phyloP scores from a whole-genome alignment of 805 yeast genomes.

The Barnettozyma vustinii region DNA sequence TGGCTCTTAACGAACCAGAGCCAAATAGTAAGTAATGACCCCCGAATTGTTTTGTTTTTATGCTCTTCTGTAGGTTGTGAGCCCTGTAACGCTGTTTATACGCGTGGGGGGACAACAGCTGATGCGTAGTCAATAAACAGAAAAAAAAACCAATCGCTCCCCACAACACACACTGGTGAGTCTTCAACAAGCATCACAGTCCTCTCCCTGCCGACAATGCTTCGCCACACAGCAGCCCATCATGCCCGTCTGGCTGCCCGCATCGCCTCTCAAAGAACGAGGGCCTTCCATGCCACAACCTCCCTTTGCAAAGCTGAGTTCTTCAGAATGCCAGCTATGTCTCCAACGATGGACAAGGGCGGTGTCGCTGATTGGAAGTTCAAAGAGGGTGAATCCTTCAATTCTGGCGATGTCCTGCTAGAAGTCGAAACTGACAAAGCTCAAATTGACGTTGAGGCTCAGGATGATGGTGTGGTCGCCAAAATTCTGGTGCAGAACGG shows the following conservation, averaged over 20 bases:
- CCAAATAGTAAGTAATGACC: neutral
- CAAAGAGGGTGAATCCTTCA: constrained; percentile 67
- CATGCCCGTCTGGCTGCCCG: neutral
- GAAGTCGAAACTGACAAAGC: constrained; percentile 90
- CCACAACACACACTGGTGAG: neutral
- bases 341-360: constrained; percentile 97
- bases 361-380: constrained; percentile 88
- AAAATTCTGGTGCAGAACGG: constrained; percentile 69
- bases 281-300: constrained; percentile 24
- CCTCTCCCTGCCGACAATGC: constrained; percentile 5
- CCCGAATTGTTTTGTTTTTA: neutral
- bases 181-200: neutral
- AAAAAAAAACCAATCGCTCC: neutral
- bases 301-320: constrained; percentile 29
- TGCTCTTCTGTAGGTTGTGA: neutral
- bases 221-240: constrained; percentile 5
- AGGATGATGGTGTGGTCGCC: constrained; percentile 86
- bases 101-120: constrained; percentile 6
- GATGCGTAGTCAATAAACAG: neutral
- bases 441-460: constrained; percentile 79
- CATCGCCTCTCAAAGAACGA: neutral
- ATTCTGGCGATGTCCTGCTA: constrained; percentile 75
- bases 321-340: constrained; percentile 97
- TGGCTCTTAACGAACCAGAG: constrained; percentile 8
- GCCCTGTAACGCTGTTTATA: neutral